phyloP scores from a whole-genome alignment of 192 early-diverging fungal species.

The Entomortierella parvispora region DNA sequence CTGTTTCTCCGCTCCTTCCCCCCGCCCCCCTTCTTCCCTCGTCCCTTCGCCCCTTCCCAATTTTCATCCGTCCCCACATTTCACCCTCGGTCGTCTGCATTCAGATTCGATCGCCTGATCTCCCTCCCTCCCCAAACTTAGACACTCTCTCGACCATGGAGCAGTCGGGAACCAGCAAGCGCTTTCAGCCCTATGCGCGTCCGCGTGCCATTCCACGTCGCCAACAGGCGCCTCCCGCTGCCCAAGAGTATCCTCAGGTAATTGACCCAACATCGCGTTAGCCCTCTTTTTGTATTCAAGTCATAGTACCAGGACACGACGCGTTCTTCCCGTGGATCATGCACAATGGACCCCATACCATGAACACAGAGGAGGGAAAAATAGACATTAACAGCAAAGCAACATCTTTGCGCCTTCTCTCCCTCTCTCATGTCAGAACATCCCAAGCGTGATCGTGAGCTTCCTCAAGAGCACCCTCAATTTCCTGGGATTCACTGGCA shows the following conservation, averaged over 20 bases:
- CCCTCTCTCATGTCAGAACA: neutral
- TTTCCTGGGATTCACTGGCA: slow-evolving; percentile 24
- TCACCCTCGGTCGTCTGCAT: neutral
- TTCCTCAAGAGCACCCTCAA: slow-evolving; percentile 25
- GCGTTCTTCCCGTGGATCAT: too few species aligned
- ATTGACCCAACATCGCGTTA: neutral
- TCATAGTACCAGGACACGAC: too few species aligned
- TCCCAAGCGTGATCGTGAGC: slow-evolving; percentile 15
- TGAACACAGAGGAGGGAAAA: neutral
- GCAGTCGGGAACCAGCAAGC: neutral
- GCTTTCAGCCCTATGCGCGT: slow-evolving; percentile 25
- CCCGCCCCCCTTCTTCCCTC: neutral
- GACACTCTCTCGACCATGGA: slow-evolving; percentile 3
- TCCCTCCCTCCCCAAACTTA: too few species aligned
- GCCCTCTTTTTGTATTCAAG: too few species aligned
- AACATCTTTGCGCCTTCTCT: neutral
- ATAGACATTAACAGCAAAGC: neutral
- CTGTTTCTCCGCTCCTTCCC: neutral
- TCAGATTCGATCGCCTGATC: too few species aligned
- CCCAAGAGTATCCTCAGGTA: neutral
- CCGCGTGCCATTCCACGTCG: neutral
- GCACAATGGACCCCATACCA: too few species aligned
- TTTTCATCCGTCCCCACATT: too few species aligned
- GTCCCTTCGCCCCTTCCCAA: too few species aligned
- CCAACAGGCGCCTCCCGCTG: neutral